These are phyloP conservation scores for Candida yuanshanica DNA, from an alignment of 805 yeast genomes.

Conservation along the genomic window DNA sequence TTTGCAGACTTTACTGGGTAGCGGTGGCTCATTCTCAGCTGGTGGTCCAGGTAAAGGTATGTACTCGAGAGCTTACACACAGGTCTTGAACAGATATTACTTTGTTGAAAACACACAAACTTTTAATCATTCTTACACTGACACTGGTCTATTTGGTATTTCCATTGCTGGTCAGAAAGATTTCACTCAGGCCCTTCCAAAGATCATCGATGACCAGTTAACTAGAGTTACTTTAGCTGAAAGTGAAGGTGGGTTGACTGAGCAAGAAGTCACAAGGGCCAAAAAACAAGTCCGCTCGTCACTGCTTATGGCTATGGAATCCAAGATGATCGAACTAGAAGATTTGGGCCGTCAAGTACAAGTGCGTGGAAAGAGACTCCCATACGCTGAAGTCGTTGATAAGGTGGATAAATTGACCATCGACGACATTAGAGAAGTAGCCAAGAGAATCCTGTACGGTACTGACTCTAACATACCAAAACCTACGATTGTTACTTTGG, in stretches of 20 bases:
- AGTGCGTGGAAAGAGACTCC: constrained; percentile 68
- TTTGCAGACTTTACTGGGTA: constrained; percentile 85
- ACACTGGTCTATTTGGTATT: constrained; percentile 88
- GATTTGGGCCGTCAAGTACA: constrained; percentile 95
- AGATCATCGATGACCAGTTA: constrained; percentile 65
- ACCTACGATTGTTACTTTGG: constrained; percentile 89
- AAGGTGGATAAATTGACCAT: constrained; percentile 66
- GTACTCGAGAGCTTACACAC: constrained; percentile 90
- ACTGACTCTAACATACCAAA: constrained; percentile 51
- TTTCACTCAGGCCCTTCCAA: constrained; percentile 80
- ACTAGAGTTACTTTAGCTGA: constrained; percentile 38
- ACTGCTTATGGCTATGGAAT: constrained; percentile 86
- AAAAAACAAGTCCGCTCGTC: constrained; percentile 88
- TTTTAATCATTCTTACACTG: constrained; percentile 85
- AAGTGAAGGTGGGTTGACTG: constrained; percentile 58
- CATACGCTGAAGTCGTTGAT: constrained; percentile 74
- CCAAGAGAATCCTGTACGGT: constrained; percentile 70
- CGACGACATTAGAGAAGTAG: constrained; percentile 66
- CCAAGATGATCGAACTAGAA: constrained; percentile 89
- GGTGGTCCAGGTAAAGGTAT: constrained; percentile 99
- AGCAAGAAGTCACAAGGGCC: constrained; percentile 77
- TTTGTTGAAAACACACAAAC: constrained; percentile 85
- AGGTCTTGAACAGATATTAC: constrained; percentile 86
- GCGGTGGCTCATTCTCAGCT: constrained; percentile 96
- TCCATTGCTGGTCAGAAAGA: constrained; percentile 80